phyloP scores from a whole-genome alignment of 148 eudicot species.

The Camellia granthamiana region DNA sequence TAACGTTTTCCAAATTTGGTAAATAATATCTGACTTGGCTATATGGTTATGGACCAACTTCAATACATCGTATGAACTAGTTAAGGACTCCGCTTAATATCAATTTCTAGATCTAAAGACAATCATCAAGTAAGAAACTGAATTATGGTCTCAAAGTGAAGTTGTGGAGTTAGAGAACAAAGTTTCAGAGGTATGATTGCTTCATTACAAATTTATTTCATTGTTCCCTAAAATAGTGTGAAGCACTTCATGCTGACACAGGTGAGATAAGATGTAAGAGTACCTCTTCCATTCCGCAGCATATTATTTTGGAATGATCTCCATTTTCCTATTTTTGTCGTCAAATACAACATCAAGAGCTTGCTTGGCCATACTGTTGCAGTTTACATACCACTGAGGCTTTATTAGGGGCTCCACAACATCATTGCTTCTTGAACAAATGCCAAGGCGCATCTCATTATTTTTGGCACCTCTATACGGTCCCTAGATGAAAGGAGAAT shows the following conservation, averaged over 20 bases:
- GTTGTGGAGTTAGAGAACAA: background rate
- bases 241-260: background rate
- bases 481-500: conserved; percentile 41
- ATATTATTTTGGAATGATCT: conserved; percentile 83
- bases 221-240: background rate
- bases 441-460: conserved; percentile 92
- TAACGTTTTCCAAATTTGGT: background rate
- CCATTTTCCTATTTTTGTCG: conserved; percentile 55
- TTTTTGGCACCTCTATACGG: conserved; percentile 71
- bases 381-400: conserved; percentile 97
- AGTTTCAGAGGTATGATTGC: background rate
- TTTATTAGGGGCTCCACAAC: conserved; percentile 92
- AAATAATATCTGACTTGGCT: background rate
- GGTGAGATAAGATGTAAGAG: conserved; percentile 1
- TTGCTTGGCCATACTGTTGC: conserved; percentile 71
- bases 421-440: conserved; percentile 88
- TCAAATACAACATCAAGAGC: conserved; percentile 79
- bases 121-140: background rate
- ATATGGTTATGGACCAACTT: background rate
- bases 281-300: conserved; percentile 97
- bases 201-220: background rate
- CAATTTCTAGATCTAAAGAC: background rate
- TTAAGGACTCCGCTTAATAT: background rate
- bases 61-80: background rate
- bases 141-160: background rate